Evolutionary conservation across 805 yeast species (phyloP).

Genomic region (Kodamaea hsintzibuensis): DNA sequence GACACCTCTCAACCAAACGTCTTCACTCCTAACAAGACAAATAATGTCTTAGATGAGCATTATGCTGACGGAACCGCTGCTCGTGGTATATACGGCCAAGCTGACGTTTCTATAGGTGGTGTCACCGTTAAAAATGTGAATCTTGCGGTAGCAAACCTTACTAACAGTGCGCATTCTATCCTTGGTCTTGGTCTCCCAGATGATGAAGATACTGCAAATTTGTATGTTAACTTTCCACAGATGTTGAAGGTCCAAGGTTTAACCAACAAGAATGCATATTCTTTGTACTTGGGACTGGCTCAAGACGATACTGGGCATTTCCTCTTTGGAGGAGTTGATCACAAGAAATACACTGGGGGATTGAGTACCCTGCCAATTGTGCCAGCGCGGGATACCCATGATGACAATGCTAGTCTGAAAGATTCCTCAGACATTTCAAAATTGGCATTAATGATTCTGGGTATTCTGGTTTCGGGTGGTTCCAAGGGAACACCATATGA

Average conservation of each 20-base stretch:
- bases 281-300: conserved; percentile 16
- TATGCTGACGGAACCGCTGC: not conserved
- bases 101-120: not conserved
- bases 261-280: conserved; percentile 12
- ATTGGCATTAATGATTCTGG: not conserved
- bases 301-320: conserved; percentile 34
- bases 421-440: not conserved
- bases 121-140: not conserved
- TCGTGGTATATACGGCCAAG: not conserved
- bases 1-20: not conserved
- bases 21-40: not conserved
- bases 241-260: conserved; percentile 22
- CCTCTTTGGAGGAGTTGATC: conserved; percentile 73
- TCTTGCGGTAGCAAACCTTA: not conserved
- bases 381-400: conserved; percentile 35
- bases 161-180: not conserved
- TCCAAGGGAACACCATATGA: not conserved
- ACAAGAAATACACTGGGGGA: conserved; percentile 56
- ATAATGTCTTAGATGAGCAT: too few species aligned
- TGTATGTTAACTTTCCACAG: conserved; percentile 41
- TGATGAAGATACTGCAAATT: too few species aligned
- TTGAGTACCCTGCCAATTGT: conserved; percentile 28
- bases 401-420: not conserved
- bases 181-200: not conserved
- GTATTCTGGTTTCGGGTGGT: not conserved